Conservation (phyloP, 768 basidiomycete species). For the Boletellus ananas region DNA sequence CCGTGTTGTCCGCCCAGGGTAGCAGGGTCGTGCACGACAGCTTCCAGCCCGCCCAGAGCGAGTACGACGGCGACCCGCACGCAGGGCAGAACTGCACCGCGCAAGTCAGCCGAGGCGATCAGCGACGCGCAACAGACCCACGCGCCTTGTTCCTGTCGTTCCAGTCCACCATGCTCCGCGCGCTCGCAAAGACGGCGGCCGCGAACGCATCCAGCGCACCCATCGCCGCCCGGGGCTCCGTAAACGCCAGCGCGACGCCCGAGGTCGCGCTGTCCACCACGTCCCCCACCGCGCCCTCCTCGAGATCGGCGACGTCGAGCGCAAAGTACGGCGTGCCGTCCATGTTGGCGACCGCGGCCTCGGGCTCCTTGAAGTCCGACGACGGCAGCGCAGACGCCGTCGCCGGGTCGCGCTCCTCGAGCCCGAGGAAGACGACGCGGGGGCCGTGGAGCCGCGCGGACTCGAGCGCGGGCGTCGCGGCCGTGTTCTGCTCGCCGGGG, state of each 20-base stretch:
- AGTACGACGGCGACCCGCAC: slow-evolving; percentile 78
- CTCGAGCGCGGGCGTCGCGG: slow-evolving; percentile 38
- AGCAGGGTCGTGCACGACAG: slow-evolving; percentile 70
- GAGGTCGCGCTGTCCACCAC: slow-evolving; percentile 39
- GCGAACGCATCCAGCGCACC: slow-evolving; percentile 56
- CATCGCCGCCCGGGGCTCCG: slow-evolving; percentile 60
- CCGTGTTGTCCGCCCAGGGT: slow-evolving; percentile 67
- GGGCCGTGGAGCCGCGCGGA: slow-evolving; percentile 56
- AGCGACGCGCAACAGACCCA: background rate
- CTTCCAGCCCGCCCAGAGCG: slow-evolving; percentile 97
- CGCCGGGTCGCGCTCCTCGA: slow-evolving; percentile 54
- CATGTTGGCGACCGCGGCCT: slow-evolving; percentile 52
- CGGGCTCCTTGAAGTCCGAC: slow-evolving; percentile 58
- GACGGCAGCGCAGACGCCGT: slow-evolving; percentile 55
- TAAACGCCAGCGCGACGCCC: slow-evolving; percentile 49
- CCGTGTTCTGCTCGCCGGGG: slow-evolving; percentile 28
- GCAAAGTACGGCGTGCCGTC: slow-evolving; percentile 86
- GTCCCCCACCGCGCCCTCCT: slow-evolving; percentile 40
- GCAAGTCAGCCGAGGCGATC: background rate
- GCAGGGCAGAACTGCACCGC: slow-evolving; percentile 76
- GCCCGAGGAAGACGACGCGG: slow-evolving; percentile 74
- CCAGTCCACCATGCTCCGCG: slow-evolving; percentile 88
- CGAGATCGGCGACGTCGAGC: slow-evolving; percentile 62
- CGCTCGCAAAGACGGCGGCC: slow-evolving; percentile 74
- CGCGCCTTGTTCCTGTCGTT: slow-evolving; percentile 79